A percentile compares a stretch with the other conserved stretches of the same genome.
phyloP scores from a whole-genome alignment of 768 basidiomycete species.

The Phlebiopsis gigantea region DNA sequence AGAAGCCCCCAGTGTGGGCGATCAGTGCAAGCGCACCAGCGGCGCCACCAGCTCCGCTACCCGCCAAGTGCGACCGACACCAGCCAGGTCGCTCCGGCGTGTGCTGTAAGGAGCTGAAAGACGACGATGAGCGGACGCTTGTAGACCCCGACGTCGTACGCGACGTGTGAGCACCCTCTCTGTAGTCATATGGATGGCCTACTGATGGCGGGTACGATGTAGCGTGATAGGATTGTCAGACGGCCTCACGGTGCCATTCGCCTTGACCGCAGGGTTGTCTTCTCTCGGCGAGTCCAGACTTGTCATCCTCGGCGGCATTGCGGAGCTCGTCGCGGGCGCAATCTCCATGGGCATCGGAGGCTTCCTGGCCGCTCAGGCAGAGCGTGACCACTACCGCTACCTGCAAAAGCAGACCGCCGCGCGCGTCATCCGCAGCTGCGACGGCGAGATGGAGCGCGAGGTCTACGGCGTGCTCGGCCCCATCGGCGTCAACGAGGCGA shows the following conservation, averaged over 20 bases:
- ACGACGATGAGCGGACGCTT: slow-evolving; percentile 71
- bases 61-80: slow-evolving; percentile 54
- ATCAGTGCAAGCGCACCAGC: slow-evolving; percentile 38
- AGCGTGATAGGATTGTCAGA: slow-evolving; percentile 90
- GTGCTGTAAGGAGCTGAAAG: slow-evolving; percentile 87
- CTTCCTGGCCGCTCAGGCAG: slow-evolving; percentile 94
- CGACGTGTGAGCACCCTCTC: slow-evolving; percentile 59
- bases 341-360: slow-evolving; percentile 99
- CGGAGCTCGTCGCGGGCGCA: slow-evolving; percentile 94
- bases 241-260: slow-evolving; percentile 89
- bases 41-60: slow-evolving; percentile 38
- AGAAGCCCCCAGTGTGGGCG: slow-evolving; percentile 61
- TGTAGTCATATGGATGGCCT: not conserved
- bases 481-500: slow-evolving; percentile 81
- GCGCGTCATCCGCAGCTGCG: slow-evolving; percentile 84
- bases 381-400: slow-evolving; percentile 91
- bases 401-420: slow-evolving; percentile 66
- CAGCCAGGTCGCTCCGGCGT: slow-evolving; percentile 50
- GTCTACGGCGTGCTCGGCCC: slow-evolving; percentile 84
- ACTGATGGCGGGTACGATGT: slow-evolving; percentile 2
- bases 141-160: slow-evolving; percentile 85
- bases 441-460: slow-evolving; percentile 95
- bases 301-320: slow-evolving; percentile 92
- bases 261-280: slow-evolving; percentile 82
- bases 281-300: slow-evolving; percentile 84